Percentiles rank a stretch among this genome's conserved stretches.
Evolutionary conservation across 805 yeast genomes (phyloP).

Genomic region (Sugiyamaella smithiae): DNA sequence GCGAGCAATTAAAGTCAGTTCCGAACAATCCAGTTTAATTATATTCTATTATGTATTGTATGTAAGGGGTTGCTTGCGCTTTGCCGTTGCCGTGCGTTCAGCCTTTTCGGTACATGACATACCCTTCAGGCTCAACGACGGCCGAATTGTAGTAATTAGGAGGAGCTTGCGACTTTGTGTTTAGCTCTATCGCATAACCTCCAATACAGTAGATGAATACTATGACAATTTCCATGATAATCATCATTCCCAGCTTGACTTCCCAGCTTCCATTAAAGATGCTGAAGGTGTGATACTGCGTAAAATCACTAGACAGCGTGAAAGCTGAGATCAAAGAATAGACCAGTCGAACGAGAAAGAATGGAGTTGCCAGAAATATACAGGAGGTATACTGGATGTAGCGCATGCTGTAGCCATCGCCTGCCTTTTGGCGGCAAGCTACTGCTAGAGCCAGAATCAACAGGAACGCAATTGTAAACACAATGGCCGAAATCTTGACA

Average conservation of each 20-base stretch:
- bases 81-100: too few relatives aligned
- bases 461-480: slow-evolving; percentile 7
- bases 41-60: too few relatives aligned
- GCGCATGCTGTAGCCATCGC: slow-evolving; percentile 1
- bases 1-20: too few relatives aligned
- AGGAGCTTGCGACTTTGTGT: neutral
- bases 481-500: slow-evolving; percentile 9
- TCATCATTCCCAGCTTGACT: slow-evolving; percentile 77
- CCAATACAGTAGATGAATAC: slow-evolving; percentile 31
- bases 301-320: neutral
- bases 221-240: slow-evolving; percentile 79
- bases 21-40: too few relatives aligned
- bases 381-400: slow-evolving; percentile 7
- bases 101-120: neutral
- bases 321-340: slow-evolving; percentile 13
- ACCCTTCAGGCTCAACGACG: neutral
- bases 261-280: slow-evolving; percentile 37
- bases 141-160: neutral
- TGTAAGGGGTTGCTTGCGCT: too few relatives aligned
- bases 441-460: slow-evolving; percentile 10
- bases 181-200: slow-evolving; percentile 14
- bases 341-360: slow-evolving; percentile 14
- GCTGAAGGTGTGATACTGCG: slow-evolving; percentile 14
- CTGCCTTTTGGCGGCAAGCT: neutral
- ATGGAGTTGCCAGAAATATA: slow-evolving; percentile 13